Conservation (phyloP, 495 filamentous ascomycete species). For the Penicillium simplicissimum region DNA sequence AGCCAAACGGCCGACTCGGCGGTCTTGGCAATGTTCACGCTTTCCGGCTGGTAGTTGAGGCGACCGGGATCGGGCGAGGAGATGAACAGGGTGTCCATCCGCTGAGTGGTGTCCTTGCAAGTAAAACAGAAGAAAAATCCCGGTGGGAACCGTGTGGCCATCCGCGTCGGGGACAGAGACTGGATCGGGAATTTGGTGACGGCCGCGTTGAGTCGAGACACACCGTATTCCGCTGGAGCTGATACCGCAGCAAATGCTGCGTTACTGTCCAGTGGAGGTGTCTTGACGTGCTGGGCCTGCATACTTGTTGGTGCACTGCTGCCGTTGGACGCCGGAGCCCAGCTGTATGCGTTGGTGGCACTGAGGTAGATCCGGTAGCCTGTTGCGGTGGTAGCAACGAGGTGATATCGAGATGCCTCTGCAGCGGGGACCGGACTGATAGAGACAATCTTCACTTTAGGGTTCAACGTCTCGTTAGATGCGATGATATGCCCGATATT, state of each 20-base stretch:
- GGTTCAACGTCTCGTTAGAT: conserved; percentile 63
- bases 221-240: conserved; percentile 11
- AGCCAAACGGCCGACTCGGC: conserved; percentile 77
- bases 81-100: conserved; percentile 71
- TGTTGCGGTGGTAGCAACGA: conserved; percentile 87
- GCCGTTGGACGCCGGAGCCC: conserved; percentile 54
- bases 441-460: conserved; percentile 70
- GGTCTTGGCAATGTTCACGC: conserved; percentile 47
- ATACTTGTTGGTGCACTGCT: conserved; percentile 83
- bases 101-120: conserved; percentile 49
- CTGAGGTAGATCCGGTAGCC: conserved; percentile 92
- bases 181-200: conserved; percentile 38
- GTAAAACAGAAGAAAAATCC: conserved; percentile 90
- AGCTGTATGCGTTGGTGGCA: conserved; percentile 76
- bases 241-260: conserved; percentile 9
- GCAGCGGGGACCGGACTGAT: conserved; percentile 78
- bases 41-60: conserved; percentile 61
- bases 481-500: conserved; percentile 81
- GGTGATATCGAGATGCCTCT: conserved; percentile 80
- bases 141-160: conserved; percentile 72
- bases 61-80: conserved; percentile 84
- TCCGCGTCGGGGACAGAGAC: conserved; percentile 54
- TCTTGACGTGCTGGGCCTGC: conserved; percentile 93
- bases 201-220: conserved; percentile 30
- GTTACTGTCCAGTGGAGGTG: conserved; percentile 65